Evolutionary conservation across 371 early-diverging fungal genomes (phyloP).

Genomic region (Mucor irregularis): DNA sequence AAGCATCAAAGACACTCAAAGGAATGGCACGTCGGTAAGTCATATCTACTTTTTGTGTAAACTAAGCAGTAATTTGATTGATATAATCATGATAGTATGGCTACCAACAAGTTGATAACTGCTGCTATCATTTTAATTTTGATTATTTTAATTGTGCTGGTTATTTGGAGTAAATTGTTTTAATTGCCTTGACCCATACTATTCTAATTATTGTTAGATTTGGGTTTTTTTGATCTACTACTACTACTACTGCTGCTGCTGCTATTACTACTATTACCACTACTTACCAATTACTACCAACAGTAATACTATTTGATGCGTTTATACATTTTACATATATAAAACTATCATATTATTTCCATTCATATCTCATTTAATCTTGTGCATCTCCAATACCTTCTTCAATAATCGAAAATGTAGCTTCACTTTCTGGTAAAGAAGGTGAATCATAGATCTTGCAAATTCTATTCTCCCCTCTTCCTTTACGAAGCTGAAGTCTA

Average conservation of each 20-base stretch:
- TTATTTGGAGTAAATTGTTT: slow-evolving; percentile 74
- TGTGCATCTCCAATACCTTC: slow-evolving; percentile 69
- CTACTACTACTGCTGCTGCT: no score
- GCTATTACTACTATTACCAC: no score
- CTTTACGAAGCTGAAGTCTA: slow-evolving; percentile 82
- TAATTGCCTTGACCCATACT: slow-evolving; percentile 18
- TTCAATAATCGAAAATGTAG: slow-evolving; percentile 63
- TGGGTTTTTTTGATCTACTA: slow-evolving; percentile 6
- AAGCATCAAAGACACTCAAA: slow-evolving; percentile 84
- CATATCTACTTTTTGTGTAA: neutral
- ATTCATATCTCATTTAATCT: slow-evolving; percentile 47
- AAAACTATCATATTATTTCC: no score
- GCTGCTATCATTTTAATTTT: slow-evolving; percentile 83
- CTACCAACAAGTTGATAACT: slow-evolving; percentile 86
- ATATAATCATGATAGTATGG: slow-evolving; percentile 63
- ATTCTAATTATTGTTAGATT: neutral
- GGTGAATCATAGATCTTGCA: slow-evolving; percentile 94
- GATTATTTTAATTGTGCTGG: slow-evolving; percentile 79
- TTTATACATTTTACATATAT: no score
- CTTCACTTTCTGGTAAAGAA: slow-evolving; percentile 81
- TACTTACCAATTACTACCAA: no score
- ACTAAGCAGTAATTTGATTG: neutral
- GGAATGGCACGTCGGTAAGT: slow-evolving; percentile 91
- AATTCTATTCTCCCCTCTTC: slow-evolving; percentile 78
- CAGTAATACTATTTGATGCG: no score